Percentiles rank a stretch among this genome's conserved stretches.
phyloP scores from a whole-genome alignment of 2,329 filamentous ascomycete genomes.

The Monilinia vaccinii-corymbosi region DNA sequence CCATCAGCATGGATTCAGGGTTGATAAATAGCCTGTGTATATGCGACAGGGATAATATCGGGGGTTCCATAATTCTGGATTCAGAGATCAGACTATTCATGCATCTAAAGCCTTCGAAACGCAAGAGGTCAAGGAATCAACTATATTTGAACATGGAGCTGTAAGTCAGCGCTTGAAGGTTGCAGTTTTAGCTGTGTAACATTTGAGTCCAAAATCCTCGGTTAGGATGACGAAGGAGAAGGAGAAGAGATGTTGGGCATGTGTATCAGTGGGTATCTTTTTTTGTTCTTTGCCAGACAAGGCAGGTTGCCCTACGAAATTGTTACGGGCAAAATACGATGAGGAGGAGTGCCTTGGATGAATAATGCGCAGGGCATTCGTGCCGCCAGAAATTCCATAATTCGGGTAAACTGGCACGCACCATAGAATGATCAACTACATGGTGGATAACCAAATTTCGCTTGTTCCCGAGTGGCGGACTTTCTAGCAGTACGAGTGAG shows the following conservation, averaged over 20 bases:
- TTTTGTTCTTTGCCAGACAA: not conserved
- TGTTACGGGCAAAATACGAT: not conserved
- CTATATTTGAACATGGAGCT: not conserved
- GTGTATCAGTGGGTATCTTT: not conserved
- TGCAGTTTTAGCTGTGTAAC: not conserved
- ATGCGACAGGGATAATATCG: not conserved
- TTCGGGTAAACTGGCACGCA: too few species aligned
- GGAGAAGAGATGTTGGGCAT: not conserved
- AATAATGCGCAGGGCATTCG: too few species aligned
- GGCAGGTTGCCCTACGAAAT: not conserved
- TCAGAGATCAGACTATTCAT: not conserved
- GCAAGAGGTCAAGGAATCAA: not conserved
- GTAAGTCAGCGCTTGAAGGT: not conserved
- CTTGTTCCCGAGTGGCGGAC: too few species aligned
- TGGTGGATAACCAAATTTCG: too few species aligned
- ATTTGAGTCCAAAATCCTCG: not conserved
- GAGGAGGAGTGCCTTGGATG: not conserved
- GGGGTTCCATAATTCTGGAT: slow-evolving; percentile 2
- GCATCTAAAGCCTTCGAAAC: not conserved
- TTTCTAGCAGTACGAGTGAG: too few species aligned
- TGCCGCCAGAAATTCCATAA: too few species aligned
- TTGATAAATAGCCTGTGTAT: not conserved
- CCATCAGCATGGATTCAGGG: slow-evolving; percentile 1
- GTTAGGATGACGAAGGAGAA: not conserved
- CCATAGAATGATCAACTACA: too few species aligned